Base-by-base conservation (phyloP, 495 filamentous ascomycete species). In the Xanthoparmelia taractica region DNA sequence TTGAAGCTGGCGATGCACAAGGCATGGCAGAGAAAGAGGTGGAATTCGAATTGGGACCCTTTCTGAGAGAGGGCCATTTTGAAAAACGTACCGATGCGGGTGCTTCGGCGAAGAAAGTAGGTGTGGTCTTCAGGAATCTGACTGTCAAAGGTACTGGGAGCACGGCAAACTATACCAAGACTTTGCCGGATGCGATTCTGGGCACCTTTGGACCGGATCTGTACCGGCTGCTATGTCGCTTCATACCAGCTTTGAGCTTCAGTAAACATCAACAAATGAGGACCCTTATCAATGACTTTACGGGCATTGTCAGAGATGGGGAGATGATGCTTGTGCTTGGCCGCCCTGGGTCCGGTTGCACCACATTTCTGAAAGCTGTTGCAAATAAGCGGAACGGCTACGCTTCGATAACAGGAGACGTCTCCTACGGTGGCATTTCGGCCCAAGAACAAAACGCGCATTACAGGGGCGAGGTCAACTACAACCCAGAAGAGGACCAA, bases 241-340 rank as follows among this genome's bases (percentile, higher is more conserved):
- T 84, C 66, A 76, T 92, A 45, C 88, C 90, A 0, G 74, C 73
- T n/a, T 69, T 91, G 20, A 84, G 76, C 17, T 75, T 85, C 34
- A 78, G 77, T 12, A 78, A 74, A 65, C 74, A 76, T 56, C 75
- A 72, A 13, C 77, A 77, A 65, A 82, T 79, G 66, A 78, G 77
- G 66, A 85, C 83, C 11, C 71, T 96, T 56, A 84, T 93, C 60
- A 74, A 89, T 69, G 86, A 91, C 67, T 92, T 92, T 69, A 86
- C 80, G 36, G 91, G 91, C n/a, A 79, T 87, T 12, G 84, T 94
- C 15, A 79, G 84, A 0, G 87, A 90, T 70, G 89, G 90, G 57
- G 84, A 87, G 70, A 91, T 92, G 85, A 87, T 94, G 83, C 78
- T 95, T 12, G 90, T 96, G 12, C 78, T 94, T 0, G 91, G 91